Evolutionary conservation across 306 rosid genomes (phyloP), one percentile per base, ranked within the genome.

Genomic region (Arachis stenosperma): DNA sequence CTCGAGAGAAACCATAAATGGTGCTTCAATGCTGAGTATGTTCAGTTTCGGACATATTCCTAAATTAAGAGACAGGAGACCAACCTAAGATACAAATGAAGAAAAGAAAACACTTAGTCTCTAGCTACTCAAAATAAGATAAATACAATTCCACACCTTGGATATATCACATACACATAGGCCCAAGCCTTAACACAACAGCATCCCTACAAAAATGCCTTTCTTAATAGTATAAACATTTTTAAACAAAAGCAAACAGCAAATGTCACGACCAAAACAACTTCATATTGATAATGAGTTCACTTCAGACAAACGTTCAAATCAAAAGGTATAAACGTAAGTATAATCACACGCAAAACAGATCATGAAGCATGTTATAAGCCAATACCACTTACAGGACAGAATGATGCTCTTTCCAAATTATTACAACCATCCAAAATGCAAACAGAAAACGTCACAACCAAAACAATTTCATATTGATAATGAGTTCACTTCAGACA

Each of bases 31-130:
- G 73, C 84, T 79, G 67, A 92, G 89, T 11, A 59, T 82, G 30
- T 70, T 88, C 82, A 92, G 73, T 82, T 92, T 92, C 15, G 97
- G 97, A 81, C 97, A 92, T 55, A 92, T 92, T 73, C 97, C 97
- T 61, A 92, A 77, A 80, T 92, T 92, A 29, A 92, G 89, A 30
- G 89, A 84, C 69, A 78, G 83, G 43, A 92, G 97, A 63, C 96
- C 92, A 69, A 89, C 97, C 97, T 92, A 84, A 65, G 63, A 41
- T 62, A 52, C 60, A 57, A 56, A 30, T 67, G 71, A 36, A 33
- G 71, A 65, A 58, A 29, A 67, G 69, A 65, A 54, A 29, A 12
- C 29, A n/a, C 12, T 81, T 17, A 65, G 61, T 69, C 58, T 71
- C 59, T 12, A 37, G 29, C 68, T 11, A 53, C 22, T 53, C 55